phyloP scores from a whole-genome alignment of 495 filamentous ascomycete genomes.

The Hypoxylon fragiforme region DNA sequence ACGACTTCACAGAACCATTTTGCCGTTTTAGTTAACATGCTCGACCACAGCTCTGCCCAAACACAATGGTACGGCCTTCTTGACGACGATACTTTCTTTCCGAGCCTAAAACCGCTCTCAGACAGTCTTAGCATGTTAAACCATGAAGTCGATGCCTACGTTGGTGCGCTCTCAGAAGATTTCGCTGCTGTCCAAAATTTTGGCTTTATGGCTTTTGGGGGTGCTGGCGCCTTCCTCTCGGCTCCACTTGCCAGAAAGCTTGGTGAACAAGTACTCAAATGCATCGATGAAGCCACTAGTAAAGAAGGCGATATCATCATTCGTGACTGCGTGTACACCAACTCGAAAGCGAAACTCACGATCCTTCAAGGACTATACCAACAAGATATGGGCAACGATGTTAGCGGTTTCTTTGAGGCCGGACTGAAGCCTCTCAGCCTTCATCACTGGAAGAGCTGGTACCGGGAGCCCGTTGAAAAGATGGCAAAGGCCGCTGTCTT shows the following conservation, averaged over 20 bases:
- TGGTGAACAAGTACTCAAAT: constrained; percentile 56
- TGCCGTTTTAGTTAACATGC: constrained; percentile 60
- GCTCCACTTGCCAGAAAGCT: constrained; percentile 60
- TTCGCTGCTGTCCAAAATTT: constrained; percentile 60
- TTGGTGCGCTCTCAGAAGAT: constrained; percentile 68
- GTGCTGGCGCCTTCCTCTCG: constrained; percentile 69
- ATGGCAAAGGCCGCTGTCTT: constrained; percentile 60
- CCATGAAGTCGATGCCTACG: constrained; percentile 55
- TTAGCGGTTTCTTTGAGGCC: constrained; percentile 66
- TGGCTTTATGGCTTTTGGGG: constrained; percentile 69
- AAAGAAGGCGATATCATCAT: constrained; percentile 64
- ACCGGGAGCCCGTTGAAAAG: constrained; percentile 53
- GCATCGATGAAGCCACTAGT: constrained; percentile 54
- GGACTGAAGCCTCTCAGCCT: constrained; percentile 60
- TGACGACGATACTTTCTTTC: constrained; percentile 77
- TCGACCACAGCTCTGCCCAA: constrained; percentile 53
- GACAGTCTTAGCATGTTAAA: constrained; percentile 51
- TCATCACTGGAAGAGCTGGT: constrained; percentile 67
- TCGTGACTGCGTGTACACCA: constrained; percentile 62
- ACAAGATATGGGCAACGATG: constrained; percentile 63
- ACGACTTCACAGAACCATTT: constrained; percentile 65
- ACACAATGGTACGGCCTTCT: constrained; percentile 67
- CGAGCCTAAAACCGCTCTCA: constrained; percentile 61
- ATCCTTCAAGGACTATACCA: constrained; percentile 63
- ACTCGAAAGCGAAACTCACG: constrained; percentile 59